Percentiles rank a stretch among this genome's conserved stretches.
These are phyloP conservation scores for Russula emetica DNA, from an alignment of 768 basidiomycete genomes.

Conservation along the genomic window DNA sequence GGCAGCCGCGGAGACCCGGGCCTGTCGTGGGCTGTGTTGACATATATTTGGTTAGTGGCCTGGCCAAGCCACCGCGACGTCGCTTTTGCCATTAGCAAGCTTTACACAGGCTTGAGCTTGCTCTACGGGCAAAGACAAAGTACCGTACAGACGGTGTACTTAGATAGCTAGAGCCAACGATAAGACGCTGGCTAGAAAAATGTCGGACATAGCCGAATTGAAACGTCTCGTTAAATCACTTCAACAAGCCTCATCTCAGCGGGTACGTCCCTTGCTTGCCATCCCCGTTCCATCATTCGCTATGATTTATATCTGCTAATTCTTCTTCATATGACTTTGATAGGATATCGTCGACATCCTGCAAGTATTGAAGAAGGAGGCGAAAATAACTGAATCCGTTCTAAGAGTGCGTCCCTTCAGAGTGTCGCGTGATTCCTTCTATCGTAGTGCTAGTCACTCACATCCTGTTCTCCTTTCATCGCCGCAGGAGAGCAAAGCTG, in stretches of 20 bases:
- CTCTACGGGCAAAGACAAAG: slow-evolving; percentile 13
- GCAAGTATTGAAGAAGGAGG: slow-evolving; percentile 58
- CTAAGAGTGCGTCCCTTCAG: slow-evolving; percentile 64
- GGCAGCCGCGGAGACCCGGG: neutral
- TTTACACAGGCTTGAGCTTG: slow-evolving; percentile 1
- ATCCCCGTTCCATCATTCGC: neutral
- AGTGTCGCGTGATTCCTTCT: slow-evolving; percentile 30
- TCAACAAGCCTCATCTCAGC: slow-evolving; percentile 22
- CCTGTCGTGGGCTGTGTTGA: neutral
- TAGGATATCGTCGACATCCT: slow-evolving; percentile 66
- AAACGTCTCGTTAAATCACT: slow-evolving; percentile 28
- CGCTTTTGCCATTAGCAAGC: neutral
- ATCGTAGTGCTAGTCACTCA: too few relatives aligned
- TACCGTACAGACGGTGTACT: slow-evolving; percentile 23
- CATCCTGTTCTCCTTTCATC: neutral
- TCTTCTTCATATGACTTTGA: slow-evolving; percentile 25
- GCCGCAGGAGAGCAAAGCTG: slow-evolving; percentile 81
- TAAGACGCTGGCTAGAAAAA: slow-evolving; percentile 10
- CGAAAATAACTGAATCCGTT: slow-evolving; percentile 64
- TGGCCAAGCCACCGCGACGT: too few relatives aligned
- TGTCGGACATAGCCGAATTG: slow-evolving; percentile 28
- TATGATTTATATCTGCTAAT: slow-evolving; percentile 35
- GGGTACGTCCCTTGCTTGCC: slow-evolving; percentile 16
- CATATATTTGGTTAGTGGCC: neutral
- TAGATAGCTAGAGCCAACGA: slow-evolving; percentile 25